Evolutionary conservation across 345 rosid genomes (phyloP).

Genomic region (Linum tenue): DNA sequence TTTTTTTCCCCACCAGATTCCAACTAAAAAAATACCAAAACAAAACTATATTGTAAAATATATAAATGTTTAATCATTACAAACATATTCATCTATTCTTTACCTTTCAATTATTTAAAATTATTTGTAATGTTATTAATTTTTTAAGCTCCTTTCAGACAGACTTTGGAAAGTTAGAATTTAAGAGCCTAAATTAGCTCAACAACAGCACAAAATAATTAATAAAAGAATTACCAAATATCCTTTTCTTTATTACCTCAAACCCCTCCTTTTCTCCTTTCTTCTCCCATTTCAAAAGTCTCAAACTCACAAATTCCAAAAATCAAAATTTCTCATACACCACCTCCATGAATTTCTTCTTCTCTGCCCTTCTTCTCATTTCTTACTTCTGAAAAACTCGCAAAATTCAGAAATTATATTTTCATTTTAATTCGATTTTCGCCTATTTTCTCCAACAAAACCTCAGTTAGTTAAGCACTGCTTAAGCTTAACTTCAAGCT

Average conservation of each 20-base stretch:
- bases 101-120: background rate
- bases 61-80: slow-evolving; percentile 17
- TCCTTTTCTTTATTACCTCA: slow-evolving; percentile 27
- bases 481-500: slow-evolving; percentile 9
- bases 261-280: slow-evolving; percentile 13
- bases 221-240: slow-evolving; percentile 11
- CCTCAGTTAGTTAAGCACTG: slow-evolving; percentile 9
- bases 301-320: slow-evolving; percentile 16
- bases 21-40: slow-evolving; percentile 36
- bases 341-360: slow-evolving; percentile 14
- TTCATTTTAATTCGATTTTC: background rate
- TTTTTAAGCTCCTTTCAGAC: slow-evolving; percentile 33
- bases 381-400: slow-evolving; percentile 18
- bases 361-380: slow-evolving; percentile 7
- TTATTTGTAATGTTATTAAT: slow-evolving; percentile 9
- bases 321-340: slow-evolving; percentile 16
- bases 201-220: slow-evolving; percentile 22
- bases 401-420: background rate
- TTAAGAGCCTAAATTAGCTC: slow-evolving; percentile 33
- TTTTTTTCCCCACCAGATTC: slow-evolving; percentile 41
- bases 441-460: background rate
- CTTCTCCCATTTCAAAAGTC: slow-evolving; percentile 10
- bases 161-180: slow-evolving; percentile 27
- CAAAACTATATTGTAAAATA: slow-evolving; percentile 14
- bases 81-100: slow-evolving; percentile 18